Conservation (phyloP, 176 grass and related monocot species). For the Aegilops sharonensis region DNA sequence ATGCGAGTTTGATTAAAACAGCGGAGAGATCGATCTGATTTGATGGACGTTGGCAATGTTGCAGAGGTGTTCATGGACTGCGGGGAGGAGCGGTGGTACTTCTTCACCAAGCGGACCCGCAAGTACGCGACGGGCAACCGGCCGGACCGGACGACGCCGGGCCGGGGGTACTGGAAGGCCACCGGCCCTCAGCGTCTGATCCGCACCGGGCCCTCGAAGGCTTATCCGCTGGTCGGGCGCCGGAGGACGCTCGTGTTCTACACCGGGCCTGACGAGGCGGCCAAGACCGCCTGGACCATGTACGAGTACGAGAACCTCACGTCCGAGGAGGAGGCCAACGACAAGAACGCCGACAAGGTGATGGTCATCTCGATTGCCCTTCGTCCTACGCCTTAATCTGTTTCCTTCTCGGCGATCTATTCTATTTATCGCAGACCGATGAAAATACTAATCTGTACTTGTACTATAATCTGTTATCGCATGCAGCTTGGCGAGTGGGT, state of each 20-base stretch:
- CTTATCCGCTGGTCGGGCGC: background rate
- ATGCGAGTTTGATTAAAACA: background rate
- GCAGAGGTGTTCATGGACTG: background rate
- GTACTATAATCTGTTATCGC: background rate
- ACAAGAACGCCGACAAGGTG: background rate
- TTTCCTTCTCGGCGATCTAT: background rate
- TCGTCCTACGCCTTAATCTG: background rate
- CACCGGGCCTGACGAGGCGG: background rate
- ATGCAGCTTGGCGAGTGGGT: constrained; percentile 16
- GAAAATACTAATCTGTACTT: no score
- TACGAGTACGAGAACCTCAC: constrained; percentile 32
- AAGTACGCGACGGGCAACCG: constrained; percentile 12
- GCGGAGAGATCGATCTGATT: background rate
- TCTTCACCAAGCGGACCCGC: background rate
- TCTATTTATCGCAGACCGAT: background rate
- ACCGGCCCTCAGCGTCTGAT: background rate
- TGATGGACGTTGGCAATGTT: background rate
- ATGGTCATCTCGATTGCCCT: background rate
- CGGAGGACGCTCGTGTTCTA: constrained; percentile 27
- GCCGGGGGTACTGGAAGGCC: constrained; percentile 27
- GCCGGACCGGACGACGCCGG: constrained; percentile 25
- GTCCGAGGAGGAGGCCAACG: background rate
- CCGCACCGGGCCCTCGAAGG: background rate
- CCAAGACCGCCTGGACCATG: constrained; percentile 32
- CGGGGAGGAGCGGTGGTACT: constrained; percentile 33